A percentile compares a stretch with the other conserved stretches of the same genome.
Conservation (phyloP, 176 grass and related monocot genomes). For the Aegilops tauschii region DNA sequence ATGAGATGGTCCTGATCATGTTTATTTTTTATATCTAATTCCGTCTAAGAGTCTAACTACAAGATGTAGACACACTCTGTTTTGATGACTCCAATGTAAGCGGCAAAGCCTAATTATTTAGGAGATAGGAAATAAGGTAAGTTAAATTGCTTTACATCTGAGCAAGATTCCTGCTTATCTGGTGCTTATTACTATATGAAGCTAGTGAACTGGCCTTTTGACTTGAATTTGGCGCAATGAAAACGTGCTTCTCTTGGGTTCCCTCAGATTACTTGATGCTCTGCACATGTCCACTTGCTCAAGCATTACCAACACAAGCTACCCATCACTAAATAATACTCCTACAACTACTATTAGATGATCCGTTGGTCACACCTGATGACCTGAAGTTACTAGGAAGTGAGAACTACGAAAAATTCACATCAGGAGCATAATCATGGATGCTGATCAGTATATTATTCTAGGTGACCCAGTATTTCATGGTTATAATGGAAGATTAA, state of each 20-base stretch:
- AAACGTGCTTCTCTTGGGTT: constrained; percentile 34
- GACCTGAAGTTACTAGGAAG: not conserved
- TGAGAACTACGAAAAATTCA: not conserved
- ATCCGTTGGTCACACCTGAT: not conserved
- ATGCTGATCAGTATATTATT: constrained; percentile 3
- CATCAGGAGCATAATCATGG: not conserved
- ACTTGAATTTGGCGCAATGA: constrained; percentile 6
- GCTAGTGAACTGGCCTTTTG: constrained; percentile 38
- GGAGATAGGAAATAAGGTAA: constrained; percentile 6
- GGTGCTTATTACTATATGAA: constrained; percentile 32
- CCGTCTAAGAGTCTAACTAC: not conserved
- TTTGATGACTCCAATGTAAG: constrained; percentile 12
- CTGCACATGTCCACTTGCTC: constrained; percentile 40
- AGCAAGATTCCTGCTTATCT: constrained; percentile 39
- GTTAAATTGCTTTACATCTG: constrained; percentile 33
- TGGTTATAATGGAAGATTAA: not conserved
- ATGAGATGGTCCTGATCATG: constrained; percentile 4
- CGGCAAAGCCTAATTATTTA: constrained; percentile 18
- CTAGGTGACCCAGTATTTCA: not conserved
- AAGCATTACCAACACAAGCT: constrained; percentile 17
- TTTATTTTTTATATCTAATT: not conserved
- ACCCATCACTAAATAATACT: not conserved
- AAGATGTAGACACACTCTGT: not conserved
- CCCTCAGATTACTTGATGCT: not conserved
- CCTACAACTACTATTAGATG: not conserved